These are phyloP conservation scores for Pyrrhoderma noxium DNA, from an alignment of 1,284 basidiomycete genomes.

Conservation along the genomic window DNA sequence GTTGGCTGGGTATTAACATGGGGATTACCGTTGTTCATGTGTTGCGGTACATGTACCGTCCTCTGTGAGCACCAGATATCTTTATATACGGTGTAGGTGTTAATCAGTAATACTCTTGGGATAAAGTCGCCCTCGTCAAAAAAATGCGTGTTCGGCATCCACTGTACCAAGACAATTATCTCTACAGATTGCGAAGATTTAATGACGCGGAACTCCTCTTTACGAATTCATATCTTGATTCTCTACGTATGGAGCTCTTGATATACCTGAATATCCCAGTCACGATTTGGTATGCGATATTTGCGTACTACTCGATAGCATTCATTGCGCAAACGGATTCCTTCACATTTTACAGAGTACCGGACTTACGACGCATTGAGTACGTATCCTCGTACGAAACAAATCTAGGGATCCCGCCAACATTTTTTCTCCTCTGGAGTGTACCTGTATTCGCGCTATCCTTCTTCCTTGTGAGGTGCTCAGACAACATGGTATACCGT, in stretches of 20 bases:
- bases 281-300: background rate
- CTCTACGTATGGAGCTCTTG: constrained; percentile 3
- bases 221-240: constrained; percentile 1
- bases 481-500: constrained; percentile 3
- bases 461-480: constrained; percentile 5
- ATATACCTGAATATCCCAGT: background rate
- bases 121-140: no score
- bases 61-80: no score
- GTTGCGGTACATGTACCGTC: constrained; percentile 19
- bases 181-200: background rate
- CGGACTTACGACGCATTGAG: constrained; percentile 6
- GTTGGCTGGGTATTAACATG: constrained; percentile 48
- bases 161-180: no score
- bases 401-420: background rate
- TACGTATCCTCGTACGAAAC: background rate
- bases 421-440: constrained; percentile 9
- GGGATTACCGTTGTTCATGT: constrained; percentile 30
- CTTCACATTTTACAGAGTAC: background rate
- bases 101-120: no score
- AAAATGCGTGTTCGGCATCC: no score
- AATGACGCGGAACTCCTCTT: constrained; percentile 3
- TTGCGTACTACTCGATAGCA: constrained; percentile 1
- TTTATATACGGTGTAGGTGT: no score
- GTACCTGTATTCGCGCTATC: constrained; percentile 7
- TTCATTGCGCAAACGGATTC: background rate